phyloP scores from a whole-genome alignment of 495 filamentous ascomycete species.

The Hapsidospora chrysogenum region DNA sequence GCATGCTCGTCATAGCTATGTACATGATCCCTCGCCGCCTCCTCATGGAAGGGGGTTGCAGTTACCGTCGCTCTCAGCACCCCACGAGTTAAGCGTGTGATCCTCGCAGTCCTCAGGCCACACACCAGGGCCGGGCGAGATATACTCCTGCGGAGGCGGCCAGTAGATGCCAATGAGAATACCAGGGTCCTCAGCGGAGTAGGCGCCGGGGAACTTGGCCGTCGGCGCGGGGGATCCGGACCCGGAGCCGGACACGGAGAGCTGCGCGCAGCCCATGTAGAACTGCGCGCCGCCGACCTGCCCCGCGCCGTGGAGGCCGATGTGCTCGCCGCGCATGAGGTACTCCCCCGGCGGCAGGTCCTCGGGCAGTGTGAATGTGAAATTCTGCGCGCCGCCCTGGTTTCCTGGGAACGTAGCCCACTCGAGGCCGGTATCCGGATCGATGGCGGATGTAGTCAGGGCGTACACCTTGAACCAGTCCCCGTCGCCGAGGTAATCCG shows the following conservation, averaged over 20 bases:
- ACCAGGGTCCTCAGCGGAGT: slow-evolving; percentile 21
- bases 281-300: slow-evolving; percentile 16
- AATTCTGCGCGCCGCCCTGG: not conserved
- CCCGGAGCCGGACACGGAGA: slow-evolving; percentile 1
- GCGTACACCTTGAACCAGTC: slow-evolving; percentile 25
- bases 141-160: slow-evolving; percentile 22
- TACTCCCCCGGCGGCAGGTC: slow-evolving; percentile 15
- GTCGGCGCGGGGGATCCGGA: slow-evolving; percentile 4
- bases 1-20: no score
- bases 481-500: slow-evolving; percentile 14
- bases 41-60: not conserved
- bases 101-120: slow-evolving; percentile 2
- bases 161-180: slow-evolving; percentile 28
- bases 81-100: not conserved
- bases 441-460: not conserved
- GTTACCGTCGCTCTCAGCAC: not conserved
- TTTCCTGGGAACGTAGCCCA: not conserved
- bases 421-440: not conserved
- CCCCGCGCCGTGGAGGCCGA: slow-evolving; percentile 16
- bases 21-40: no score
- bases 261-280: slow-evolving; percentile 10
- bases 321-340: slow-evolving; percentile 24
- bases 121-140: slow-evolving; percentile 24
- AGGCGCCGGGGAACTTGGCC: slow-evolving; percentile 24
- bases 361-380: not conserved